Evolutionary conservation across 768 basidiomycete genomes (phyloP).

Genomic region (Glaciozyma martinii): DNA sequence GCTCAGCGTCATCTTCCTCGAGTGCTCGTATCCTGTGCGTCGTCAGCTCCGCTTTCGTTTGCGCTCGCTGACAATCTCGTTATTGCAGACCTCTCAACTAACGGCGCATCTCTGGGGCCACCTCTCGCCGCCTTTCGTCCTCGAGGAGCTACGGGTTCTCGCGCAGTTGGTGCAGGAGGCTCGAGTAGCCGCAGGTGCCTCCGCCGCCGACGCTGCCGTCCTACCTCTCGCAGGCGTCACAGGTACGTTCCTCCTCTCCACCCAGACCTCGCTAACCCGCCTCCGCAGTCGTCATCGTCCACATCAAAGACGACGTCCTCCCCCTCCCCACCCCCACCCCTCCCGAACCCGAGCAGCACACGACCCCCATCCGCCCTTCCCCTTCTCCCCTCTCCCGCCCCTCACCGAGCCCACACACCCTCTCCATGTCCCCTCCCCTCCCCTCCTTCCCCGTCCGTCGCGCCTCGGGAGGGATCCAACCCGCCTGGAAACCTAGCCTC

Average conservation of each 20-base stretch:
- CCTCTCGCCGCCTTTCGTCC: constrained; percentile 68
- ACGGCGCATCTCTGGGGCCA: constrained; percentile 72
- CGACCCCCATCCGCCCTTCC: background rate
- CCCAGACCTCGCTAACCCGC: constrained; percentile 1
- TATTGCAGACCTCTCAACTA: constrained; percentile 59
- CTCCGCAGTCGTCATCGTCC: constrained; percentile 48
- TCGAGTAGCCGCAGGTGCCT: background rate
- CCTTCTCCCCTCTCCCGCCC: background rate
- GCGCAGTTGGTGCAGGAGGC: constrained; percentile 55
- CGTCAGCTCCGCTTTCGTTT: background rate
- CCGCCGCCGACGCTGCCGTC: background rate
- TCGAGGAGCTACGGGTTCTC: constrained; percentile 61
- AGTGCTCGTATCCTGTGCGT: constrained; percentile 56
- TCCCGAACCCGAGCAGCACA: background rate
- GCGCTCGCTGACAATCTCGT: background rate
- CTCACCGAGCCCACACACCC: background rate
- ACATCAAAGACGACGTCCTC: constrained; percentile 62
- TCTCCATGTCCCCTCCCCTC: constrained; percentile 20
- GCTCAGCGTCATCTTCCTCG: constrained; percentile 78
- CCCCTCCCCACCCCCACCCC: background rate
- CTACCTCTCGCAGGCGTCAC: constrained; percentile 13
- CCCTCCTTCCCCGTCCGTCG: constrained; percentile 13
- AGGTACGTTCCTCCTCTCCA: constrained; percentile 1
- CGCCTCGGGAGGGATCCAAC: background rate
- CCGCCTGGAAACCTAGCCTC: no score